Conservation (phyloP, 108 stramenopile genomes). For the Cyclotella atomus region DNA sequence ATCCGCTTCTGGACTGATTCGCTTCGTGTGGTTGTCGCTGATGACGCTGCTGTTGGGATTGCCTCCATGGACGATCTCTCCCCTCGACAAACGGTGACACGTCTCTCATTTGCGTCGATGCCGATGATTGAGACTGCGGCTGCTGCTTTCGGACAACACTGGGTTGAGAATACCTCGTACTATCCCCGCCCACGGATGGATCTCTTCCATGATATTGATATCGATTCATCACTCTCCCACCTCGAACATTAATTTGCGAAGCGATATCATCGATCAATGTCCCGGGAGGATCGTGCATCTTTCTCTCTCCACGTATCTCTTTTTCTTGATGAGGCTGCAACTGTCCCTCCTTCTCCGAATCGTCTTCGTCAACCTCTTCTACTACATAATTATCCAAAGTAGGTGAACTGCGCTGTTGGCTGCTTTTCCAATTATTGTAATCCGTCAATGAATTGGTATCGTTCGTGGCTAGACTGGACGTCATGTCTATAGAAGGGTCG, state of each 20-base stretch:
- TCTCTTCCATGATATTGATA: constrained; percentile 1
- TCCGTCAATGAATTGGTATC: constrained; percentile 15
- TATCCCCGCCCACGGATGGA: constrained; percentile 5
- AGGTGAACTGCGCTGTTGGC: background rate
- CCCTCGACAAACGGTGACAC: too few species aligned
- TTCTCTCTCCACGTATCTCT: too few species aligned
- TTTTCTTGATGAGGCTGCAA: constrained; percentile 6
- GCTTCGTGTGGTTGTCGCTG: constrained; percentile 4
- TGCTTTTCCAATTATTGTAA: background rate
- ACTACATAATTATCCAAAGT: background rate
- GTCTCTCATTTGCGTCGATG: too few species aligned
- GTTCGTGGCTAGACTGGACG: constrained; percentile 27
- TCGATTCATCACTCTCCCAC: background rate
- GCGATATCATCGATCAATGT: constrained; percentile 8
- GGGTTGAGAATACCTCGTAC: background rate
- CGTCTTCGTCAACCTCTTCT: background rate
- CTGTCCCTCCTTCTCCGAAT: background rate
- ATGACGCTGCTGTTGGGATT: background rate
- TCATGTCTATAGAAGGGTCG: constrained; percentile 30
- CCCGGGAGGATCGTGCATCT: constrained; percentile 14
- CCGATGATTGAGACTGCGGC: background rate
- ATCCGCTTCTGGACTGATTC: background rate
- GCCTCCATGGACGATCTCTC: too few species aligned
- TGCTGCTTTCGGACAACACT: background rate
- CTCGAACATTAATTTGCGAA: background rate